A percentile compares a stretch with the other conserved stretches of the same genome.
Evolutionary conservation across 345 rosid genomes (phyloP).

Genomic region (Aurinia saxatilis): DNA sequence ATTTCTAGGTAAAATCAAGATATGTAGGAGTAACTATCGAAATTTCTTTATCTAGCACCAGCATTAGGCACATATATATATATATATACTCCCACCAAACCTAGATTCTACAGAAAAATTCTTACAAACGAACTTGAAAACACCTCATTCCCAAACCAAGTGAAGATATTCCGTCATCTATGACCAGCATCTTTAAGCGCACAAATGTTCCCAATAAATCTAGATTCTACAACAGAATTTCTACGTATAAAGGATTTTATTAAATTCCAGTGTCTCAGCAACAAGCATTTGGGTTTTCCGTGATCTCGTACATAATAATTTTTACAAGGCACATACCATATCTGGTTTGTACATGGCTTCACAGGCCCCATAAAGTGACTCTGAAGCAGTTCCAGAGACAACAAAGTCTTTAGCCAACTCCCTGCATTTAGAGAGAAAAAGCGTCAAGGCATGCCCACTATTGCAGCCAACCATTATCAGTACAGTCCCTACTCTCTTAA

Average conservation of each 20-base stretch:
- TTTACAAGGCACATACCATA: slow-evolving; percentile 48
- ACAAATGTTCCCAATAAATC: neutral
- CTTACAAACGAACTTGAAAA: neutral
- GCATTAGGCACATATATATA: neutral
- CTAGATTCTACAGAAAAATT: neutral
- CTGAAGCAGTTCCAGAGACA: slow-evolving; percentile 91
- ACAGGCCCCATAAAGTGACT: slow-evolving; percentile 94
- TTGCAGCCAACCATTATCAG: neutral
- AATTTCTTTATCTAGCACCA: neutral
- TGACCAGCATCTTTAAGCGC: neutral
- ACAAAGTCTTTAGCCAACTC: slow-evolving; percentile 96
- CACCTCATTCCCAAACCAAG: neutral
- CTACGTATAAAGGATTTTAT: neutral
- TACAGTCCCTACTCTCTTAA: neutral
- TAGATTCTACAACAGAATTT: neutral
- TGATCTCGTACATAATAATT: neutral
- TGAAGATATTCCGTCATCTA: neutral
- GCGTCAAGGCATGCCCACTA: neutral
- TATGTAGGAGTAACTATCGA: neutral
- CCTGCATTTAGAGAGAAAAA: slow-evolving; percentile 33
- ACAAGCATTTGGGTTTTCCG: neutral
- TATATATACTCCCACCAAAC: neutral
- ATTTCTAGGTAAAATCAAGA: neutral
- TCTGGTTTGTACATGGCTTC: slow-evolving; percentile 89
- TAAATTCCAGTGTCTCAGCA: neutral